Evolutionary conservation across 2,329 filamentous ascomycete species (phyloP).

Genomic region (Dactylellina sp.): DNA sequence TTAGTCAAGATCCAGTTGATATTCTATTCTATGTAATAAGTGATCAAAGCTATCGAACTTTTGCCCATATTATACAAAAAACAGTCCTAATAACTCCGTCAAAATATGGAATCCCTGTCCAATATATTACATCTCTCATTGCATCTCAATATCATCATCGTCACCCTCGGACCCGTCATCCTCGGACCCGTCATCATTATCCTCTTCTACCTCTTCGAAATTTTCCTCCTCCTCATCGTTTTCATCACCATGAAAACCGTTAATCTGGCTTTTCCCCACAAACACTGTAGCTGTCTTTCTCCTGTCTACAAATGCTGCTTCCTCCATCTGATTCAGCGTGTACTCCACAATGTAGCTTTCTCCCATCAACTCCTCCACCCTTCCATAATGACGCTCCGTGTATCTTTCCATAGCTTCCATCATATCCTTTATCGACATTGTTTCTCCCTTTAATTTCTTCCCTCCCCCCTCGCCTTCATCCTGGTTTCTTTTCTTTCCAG

Average conservation of each 20-base stretch:
- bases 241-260: slow-evolving; percentile 25
- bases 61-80: slow-evolving; percentile 49
- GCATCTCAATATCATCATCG: slow-evolving; percentile 43
- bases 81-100: slow-evolving; percentile 35
- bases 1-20: slow-evolving; percentile 1
- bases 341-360: slow-evolving; percentile 96
- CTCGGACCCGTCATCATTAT: not conserved
- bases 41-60: slow-evolving; percentile 38
- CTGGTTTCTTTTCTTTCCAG: slow-evolving; percentile 60
- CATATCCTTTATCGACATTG: slow-evolving; percentile 75
- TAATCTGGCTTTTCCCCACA: slow-evolving; percentile 22
- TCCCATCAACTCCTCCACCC: slow-evolving; percentile 88
- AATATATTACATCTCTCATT: slow-evolving; percentile 6
- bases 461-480: slow-evolving; percentile 58
- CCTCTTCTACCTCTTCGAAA: slow-evolving; percentile 7
- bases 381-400: slow-evolving; percentile 90
- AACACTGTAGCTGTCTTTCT: slow-evolving; percentile 28
- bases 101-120: not conserved
- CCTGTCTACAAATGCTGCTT: slow-evolving; percentile 58
- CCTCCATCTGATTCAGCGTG: slow-evolving; percentile 68
- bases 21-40: slow-evolving; percentile 40
- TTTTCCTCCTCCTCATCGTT: slow-evolving; percentile 26
- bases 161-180: slow-evolving; percentile 10
- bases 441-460: slow-evolving; percentile 63
- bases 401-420: slow-evolving; percentile 88